These are phyloP conservation scores for Ogataea hybrid DNA, from an alignment of 1,139 yeast genomes.

Conservation along the genomic window DNA sequence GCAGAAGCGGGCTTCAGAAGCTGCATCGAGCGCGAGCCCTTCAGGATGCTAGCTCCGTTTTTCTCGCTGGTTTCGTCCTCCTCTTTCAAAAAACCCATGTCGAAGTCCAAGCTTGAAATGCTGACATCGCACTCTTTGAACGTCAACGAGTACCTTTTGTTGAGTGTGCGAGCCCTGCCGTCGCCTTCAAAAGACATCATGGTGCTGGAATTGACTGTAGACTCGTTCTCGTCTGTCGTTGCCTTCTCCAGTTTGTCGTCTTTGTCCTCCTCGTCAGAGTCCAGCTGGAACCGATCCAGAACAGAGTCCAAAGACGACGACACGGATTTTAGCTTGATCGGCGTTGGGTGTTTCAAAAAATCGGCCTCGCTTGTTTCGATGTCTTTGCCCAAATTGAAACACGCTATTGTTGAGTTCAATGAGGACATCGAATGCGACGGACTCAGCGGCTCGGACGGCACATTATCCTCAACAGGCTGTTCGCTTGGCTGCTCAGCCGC, in stretches of 20 bases:
- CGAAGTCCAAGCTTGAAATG: slow-evolving; percentile 9
- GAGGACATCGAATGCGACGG: slow-evolving; percentile 23
- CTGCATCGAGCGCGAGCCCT: slow-evolving; percentile 11
- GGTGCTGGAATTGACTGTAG: slow-evolving; percentile 20
- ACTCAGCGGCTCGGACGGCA: slow-evolving; percentile 6
- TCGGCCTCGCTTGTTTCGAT: slow-evolving; percentile 14
- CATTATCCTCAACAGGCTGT: slow-evolving; percentile 1
- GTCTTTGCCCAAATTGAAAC: slow-evolving; percentile 31
- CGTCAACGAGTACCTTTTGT: slow-evolving; percentile 26
- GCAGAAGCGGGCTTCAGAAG: not conserved
- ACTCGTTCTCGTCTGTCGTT: slow-evolving; percentile 3
- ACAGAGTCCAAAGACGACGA: slow-evolving; percentile 50
- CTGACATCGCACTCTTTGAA: slow-evolving; percentile 26
- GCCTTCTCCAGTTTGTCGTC: not conserved
- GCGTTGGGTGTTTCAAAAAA: slow-evolving; percentile 23
- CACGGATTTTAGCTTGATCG: slow-evolving; percentile 22
- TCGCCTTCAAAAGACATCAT: slow-evolving; percentile 26
- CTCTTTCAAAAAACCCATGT: slow-evolving; percentile 15
- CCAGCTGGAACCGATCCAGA: slow-evolving; percentile 46
- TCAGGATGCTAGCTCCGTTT: slow-evolving; percentile 14
- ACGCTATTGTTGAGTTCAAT: slow-evolving; percentile 33
- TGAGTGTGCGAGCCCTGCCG: slow-evolving; percentile 12
- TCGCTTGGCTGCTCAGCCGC: too few species aligned
- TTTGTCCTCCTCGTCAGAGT: slow-evolving; percentile 30
- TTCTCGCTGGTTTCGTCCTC: slow-evolving; percentile 9